phyloP scores from a whole-genome alignment of 1,284 basidiomycete species.

The Quambalaria eucalypti region DNA sequence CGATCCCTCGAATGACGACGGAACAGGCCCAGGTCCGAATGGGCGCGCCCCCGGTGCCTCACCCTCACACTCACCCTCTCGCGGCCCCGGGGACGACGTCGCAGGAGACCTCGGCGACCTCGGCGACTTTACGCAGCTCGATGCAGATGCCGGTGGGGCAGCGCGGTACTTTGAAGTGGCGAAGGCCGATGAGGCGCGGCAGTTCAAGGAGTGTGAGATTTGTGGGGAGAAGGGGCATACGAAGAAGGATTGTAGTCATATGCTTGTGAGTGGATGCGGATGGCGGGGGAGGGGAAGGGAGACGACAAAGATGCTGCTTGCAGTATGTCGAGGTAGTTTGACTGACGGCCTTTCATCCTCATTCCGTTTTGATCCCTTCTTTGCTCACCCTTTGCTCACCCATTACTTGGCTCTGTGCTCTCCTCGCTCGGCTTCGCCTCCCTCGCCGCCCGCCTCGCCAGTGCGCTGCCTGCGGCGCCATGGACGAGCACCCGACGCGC shows the following conservation, averaged over 20 bases:
- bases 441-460: too few species aligned
- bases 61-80: neutral
- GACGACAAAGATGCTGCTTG: too few species aligned
- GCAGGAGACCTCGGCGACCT: slow-evolving; percentile 17
- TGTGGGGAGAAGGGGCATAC: slow-evolving; percentile 35
- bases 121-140: slow-evolving; percentile 28
- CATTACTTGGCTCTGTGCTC: neutral
- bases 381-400: too few species aligned
- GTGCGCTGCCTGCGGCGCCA: slow-evolving; percentile 79
- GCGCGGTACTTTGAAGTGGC: slow-evolving; percentile 30
- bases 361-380: too few species aligned
- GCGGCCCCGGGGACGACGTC: slow-evolving; percentile 2
- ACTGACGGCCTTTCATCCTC: too few species aligned
- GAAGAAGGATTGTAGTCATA: slow-evolving; percentile 25
- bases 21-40: too few species aligned
- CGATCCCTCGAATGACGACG: too few species aligned
- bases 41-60: too few species aligned
- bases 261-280: slow-evolving; percentile 9
- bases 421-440: too few species aligned
- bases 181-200: slow-evolving; percentile 20
- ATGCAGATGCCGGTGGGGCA: slow-evolving; percentile 5
- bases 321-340: too few species aligned
- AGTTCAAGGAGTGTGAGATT: slow-evolving; percentile 19
- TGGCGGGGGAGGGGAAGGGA: too few species aligned
- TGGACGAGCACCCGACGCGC: slow-evolving; percentile 71